These are phyloP conservation scores for Fusarium avenaceum DNA, from an alignment of 2,329 filamentous ascomycete species.

Conservation along the genomic window DNA sequence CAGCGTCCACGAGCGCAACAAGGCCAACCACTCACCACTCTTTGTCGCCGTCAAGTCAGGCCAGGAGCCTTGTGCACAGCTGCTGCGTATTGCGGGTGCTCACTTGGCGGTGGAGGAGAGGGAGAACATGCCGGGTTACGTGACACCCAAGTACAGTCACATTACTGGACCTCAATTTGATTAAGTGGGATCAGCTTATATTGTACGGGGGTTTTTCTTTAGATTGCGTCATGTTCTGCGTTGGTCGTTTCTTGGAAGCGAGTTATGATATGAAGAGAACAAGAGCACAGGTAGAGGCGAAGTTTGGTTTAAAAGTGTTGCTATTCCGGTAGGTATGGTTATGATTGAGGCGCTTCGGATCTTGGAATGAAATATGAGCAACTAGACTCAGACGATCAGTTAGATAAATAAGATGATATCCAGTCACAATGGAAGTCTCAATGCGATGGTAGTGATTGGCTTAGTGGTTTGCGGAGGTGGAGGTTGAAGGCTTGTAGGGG, in stretches of 20 bases:
- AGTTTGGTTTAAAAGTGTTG: slow-evolving; percentile 1
- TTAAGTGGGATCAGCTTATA: background rate
- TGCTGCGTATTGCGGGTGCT: slow-evolving; percentile 71
- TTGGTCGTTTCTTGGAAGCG: slow-evolving; percentile 9
- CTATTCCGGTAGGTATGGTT: slow-evolving; percentile 1
- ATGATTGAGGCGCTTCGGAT: background rate
- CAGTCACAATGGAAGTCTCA: too few species aligned
- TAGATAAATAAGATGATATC: background rate
- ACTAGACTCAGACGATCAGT: background rate
- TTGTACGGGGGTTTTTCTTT: background rate
- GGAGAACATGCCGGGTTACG: slow-evolving; percentile 49
- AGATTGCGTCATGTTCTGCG: background rate
- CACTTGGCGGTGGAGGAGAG: slow-evolving; percentile 64
- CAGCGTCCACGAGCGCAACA: slow-evolving; percentile 76
- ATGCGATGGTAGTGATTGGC: too few species aligned
- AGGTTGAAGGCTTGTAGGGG: too few species aligned
- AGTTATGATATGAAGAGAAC: slow-evolving; percentile 13
- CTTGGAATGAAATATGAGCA: background rate
- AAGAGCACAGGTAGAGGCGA: slow-evolving; percentile 11
- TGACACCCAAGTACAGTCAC: slow-evolving; percentile 41
- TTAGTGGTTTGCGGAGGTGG: too few species aligned
- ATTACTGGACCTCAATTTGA: slow-evolving; percentile 17
- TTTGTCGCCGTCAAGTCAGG: slow-evolving; percentile 73
- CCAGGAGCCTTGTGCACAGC: slow-evolving; percentile 64
- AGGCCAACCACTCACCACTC: slow-evolving; percentile 74